Percentiles rank a stretch among this genome's conserved stretches.
phyloP scores from a whole-genome alignment of 495 filamentous ascomycete species.

The Penicillium silybi region DNA sequence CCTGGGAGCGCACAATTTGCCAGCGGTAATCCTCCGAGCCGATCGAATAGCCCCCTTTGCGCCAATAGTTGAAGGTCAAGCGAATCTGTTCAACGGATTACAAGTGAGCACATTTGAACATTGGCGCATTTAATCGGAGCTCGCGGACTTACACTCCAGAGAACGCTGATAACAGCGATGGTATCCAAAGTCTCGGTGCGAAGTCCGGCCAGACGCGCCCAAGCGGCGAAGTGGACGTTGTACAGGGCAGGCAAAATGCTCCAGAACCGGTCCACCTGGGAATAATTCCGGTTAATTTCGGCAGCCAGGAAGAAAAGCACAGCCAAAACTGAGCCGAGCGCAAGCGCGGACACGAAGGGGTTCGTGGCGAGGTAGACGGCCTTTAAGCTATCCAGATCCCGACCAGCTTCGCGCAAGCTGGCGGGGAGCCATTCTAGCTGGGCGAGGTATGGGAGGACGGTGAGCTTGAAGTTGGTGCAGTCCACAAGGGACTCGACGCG shows the following conservation, averaged over 20 bases:
- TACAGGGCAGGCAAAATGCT: conserved; percentile 82
- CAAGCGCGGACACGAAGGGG: conserved; percentile 73
- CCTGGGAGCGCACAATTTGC: conserved; percentile 51
- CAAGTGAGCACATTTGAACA: conserved; percentile 5
- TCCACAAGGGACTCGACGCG: conserved; percentile 62
- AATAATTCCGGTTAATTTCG: conserved; percentile 89
- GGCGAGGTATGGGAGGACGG: conserved; percentile 70
- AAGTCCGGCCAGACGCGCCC: conserved; percentile 70
- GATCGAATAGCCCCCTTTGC: conserved; percentile 84
- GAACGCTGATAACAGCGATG: conserved; percentile 60
- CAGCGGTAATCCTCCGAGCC: conserved; percentile 96
- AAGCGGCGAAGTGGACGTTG: conserved; percentile 79
- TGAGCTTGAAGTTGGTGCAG: conserved; percentile 65
- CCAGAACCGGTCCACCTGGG: conserved; percentile 91
- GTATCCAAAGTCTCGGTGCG: conserved; percentile 72
- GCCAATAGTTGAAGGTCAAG: conserved; percentile 95
- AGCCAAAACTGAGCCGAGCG: conserved; percentile 63
- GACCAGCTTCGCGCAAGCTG: conserved; percentile 54
- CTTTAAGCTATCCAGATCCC: conserved; percentile 51
- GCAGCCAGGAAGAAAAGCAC: conserved; percentile 66
- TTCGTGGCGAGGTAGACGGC: conserved; percentile 83
- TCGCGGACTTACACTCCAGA: conserved; percentile 75
- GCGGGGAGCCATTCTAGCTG: conserved; percentile 72
- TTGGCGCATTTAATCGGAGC: neutral
- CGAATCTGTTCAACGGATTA: conserved; percentile 47